These are phyloP conservation scores for Arachis monticola DNA, from an alignment of 331 rosid species.

Conservation along the genomic window DNA sequence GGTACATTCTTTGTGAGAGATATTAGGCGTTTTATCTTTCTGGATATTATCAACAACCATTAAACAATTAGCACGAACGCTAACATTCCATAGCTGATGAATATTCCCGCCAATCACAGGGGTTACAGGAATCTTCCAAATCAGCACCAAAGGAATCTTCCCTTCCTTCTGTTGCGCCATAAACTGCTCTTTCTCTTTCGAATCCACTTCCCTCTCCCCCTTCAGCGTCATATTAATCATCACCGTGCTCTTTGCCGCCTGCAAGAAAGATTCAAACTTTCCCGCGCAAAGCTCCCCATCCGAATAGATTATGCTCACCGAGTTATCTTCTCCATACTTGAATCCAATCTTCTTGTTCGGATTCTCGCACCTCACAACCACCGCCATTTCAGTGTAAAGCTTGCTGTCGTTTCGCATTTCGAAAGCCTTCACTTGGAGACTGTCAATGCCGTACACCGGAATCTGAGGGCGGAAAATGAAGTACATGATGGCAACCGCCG, in stretches of 20 bases:
- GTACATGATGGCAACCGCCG: background rate
- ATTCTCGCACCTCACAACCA: constrained; percentile 56
- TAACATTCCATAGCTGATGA: constrained; percentile 29
- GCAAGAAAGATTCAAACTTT: constrained; percentile 50
- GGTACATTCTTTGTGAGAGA: constrained; percentile 47
- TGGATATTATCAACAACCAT: constrained; percentile 58
- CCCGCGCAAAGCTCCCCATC: constrained; percentile 49
- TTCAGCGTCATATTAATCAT: constrained; percentile 37
- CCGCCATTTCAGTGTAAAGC: constrained; percentile 44
- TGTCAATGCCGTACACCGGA: constrained; percentile 53
- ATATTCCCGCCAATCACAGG: constrained; percentile 24
- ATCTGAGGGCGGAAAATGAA: constrained; percentile 40
- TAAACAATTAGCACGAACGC: constrained; percentile 50
- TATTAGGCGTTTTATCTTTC: constrained; percentile 41
- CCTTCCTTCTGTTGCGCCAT: constrained; percentile 41
- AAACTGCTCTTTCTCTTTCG: constrained; percentile 37
- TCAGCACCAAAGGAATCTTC: constrained; percentile 52
- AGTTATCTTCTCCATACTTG: constrained; percentile 45
- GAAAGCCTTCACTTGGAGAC: constrained; percentile 47
- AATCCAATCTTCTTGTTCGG: constrained; percentile 59
- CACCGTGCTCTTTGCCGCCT: constrained; percentile 53
- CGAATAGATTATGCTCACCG: constrained; percentile 42
- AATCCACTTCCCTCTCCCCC: constrained; percentile 53
- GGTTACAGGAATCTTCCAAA: constrained; percentile 54
- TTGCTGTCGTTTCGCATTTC: constrained; percentile 22